A percentile compares a stretch with the other conserved stretches of the same genome.
Conservation (phyloP, 441 rosid genomes). For the Hura crepitans region DNA sequence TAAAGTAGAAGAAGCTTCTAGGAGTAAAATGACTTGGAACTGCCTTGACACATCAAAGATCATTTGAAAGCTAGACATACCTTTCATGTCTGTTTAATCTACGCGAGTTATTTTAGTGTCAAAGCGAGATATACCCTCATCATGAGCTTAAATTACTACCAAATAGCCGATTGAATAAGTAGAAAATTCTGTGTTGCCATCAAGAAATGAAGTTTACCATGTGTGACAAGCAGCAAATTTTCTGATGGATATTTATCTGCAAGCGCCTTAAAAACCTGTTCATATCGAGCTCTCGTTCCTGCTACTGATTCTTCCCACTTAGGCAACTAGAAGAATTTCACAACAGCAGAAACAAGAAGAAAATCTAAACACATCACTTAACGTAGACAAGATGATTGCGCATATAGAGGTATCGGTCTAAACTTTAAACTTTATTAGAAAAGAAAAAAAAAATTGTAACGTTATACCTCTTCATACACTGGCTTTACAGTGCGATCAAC, state of each 20-base stretch:
- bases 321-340: constrained; percentile 57
- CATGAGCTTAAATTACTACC: not conserved
- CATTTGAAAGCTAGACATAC: too few relatives aligned
- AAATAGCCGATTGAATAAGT: not conserved
- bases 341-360: constrained; percentile 1
- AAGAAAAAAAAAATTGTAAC: not conserved
- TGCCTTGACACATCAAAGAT: too few relatives aligned
- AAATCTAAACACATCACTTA: too few relatives aligned
- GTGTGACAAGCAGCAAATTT: constrained; percentile 84
- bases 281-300: constrained; percentile 58
- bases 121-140: too few relatives aligned
- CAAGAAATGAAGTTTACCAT: constrained; percentile 46
- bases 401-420: too few relatives aligned
- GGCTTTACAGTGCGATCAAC: constrained; percentile 51
- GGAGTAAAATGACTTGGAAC: too few relatives aligned
- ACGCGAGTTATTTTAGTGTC: too few relatives aligned
- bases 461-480: constrained; percentile 63
- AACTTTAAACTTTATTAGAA: not conserved
- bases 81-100: too few relatives aligned
- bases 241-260: constrained; percentile 80
- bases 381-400: constrained; percentile 11
- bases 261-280: constrained; percentile 50
- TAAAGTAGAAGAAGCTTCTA: too few relatives aligned
- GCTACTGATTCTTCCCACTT: constrained; percentile 61
- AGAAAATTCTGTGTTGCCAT: not conserved